Evolutionary conservation across 2,329 filamentous ascomycete species (phyloP), one percentile per base, ranked within the genome.

Genomic region (Sporothrix mexicana): DNA sequence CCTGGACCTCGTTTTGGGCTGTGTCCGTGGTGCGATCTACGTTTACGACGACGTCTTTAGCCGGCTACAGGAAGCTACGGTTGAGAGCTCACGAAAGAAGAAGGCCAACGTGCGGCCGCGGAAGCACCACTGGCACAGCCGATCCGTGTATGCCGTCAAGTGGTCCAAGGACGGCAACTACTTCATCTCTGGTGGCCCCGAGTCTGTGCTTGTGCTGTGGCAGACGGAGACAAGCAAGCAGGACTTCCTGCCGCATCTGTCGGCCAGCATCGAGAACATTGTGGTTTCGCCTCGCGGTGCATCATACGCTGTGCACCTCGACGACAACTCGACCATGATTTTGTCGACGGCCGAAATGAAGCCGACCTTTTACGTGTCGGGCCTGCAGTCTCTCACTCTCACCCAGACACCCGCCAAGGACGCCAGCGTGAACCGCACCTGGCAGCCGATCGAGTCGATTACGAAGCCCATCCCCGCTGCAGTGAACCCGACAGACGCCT

Each of bases 91-190:
- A 69, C 80, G 83, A 78, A 83, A 84, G 69, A 75, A 73, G 49
- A 72, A 76, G 81, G 88, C 55, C 85, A 87, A 23, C 25, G 79
- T 89, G 30, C 85, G 86, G 74, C 86, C 86, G 47, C 90, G 91
- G 72, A 92, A 91, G 75, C 85, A 95, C 70, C 96, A 98, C 80
- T 99, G 96, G 96, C 96, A 99, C 81, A 88, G 94, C 77, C 90
- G 91, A 77, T 89, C 91, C 67, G 94, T 98, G 9, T 91, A 92
- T 77, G 88, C 93, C 10, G 86, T 97, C 73, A 97, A 96, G 81
- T 98, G 95, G 93, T 98, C 96, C 15, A 86, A 86, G 76, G 96
- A 99, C 85, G 95, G 93, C 69, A 94, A 97, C 79, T 99, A 99
- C 80, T 83, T 99, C 73, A 91, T 99, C 70, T 98, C 96, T 72